phyloP scores from a whole-genome alignment of 2,329 filamentous ascomycete genomes.

The Clonostachys byssicola region DNA sequence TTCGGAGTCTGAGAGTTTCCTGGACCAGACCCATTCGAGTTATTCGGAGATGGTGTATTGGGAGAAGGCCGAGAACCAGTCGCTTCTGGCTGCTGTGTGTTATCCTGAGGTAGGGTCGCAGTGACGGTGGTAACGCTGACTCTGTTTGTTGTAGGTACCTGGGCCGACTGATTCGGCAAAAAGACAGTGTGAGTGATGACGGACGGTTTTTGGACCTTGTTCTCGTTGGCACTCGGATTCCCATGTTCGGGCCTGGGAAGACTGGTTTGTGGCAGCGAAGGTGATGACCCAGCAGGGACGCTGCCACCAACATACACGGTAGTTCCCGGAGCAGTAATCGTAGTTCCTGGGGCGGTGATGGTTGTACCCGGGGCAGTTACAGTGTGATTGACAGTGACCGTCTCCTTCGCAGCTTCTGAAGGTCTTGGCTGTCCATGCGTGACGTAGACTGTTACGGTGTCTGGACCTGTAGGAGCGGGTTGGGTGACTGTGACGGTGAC shows the following conservation, averaged over 20 bases:
- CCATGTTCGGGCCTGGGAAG: background rate
- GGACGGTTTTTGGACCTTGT: background rate
- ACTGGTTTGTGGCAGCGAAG: background rate
- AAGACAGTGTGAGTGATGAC: too few species aligned
- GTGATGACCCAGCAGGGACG: background rate
- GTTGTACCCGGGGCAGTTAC: conserved; percentile 6
- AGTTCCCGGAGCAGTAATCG: background rate
- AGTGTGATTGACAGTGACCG: conserved; percentile 14
- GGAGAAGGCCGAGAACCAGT: too few species aligned
- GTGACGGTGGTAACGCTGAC: too few species aligned
- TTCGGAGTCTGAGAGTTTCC: too few species aligned
- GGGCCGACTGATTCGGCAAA: too few species aligned
- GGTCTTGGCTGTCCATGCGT: background rate
- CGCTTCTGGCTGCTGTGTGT: too few species aligned
- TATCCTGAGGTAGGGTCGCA: too few species aligned
- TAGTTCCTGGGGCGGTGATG: background rate
- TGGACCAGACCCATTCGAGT: too few species aligned
- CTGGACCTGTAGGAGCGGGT: conserved; percentile 1
- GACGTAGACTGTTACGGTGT: conserved; percentile 5
- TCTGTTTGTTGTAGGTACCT: too few species aligned
- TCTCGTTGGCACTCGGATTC: background rate
- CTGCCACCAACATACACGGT: background rate
- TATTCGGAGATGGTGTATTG: too few species aligned
- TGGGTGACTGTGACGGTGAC: conserved; percentile 17
- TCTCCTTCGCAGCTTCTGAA: conserved; percentile 11